Evolutionary conservation across 192 early-diverging fungal species (phyloP).

Genomic region (Endogone sp.): DNA sequence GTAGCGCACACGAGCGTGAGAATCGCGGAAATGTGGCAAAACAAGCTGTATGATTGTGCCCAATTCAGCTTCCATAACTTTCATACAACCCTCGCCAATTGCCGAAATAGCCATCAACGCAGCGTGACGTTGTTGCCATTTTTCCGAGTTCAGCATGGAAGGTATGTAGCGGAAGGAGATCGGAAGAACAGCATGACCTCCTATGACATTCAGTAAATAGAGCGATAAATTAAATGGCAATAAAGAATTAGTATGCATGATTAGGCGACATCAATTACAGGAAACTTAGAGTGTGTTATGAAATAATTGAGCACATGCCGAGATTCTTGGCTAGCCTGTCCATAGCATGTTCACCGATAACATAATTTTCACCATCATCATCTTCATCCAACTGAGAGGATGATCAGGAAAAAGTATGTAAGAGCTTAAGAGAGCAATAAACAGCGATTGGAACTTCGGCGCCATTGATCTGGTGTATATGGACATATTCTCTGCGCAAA

Average conservation of each 20-base stretch:
- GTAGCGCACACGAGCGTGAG: constrained; percentile 93
- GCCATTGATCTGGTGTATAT: no score
- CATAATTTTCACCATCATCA: constrained; percentile 85
- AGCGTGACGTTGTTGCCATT: constrained; percentile 91
- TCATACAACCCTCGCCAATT: constrained; percentile 95
- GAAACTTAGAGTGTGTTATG: not conserved
- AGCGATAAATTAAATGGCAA: not conserved
- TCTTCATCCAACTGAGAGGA: constrained; percentile 69
- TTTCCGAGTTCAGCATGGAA: constrained; percentile 73
- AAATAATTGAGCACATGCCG: constrained; percentile 7
- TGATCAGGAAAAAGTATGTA: constrained; percentile 10
- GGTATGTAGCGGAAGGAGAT: constrained; percentile 87
- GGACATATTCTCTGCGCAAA: no score
- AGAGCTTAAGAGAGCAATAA: not conserved
- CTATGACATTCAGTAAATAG: no score
- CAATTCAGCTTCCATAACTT: constrained; percentile 90
- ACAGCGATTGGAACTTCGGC: no score
- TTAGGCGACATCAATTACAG: not conserved
- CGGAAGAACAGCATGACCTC: constrained; percentile 88
- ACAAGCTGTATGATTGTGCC: constrained; percentile 81
- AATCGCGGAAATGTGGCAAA: constrained; percentile 76
- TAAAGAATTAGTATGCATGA: no score
- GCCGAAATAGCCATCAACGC: constrained; percentile 92
- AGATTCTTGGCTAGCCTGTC: constrained; percentile 86
- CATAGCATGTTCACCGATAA: constrained; percentile 93